phyloP scores from a whole-genome alignment of 306 rosid species.

The Sicyos edulis region DNA sequence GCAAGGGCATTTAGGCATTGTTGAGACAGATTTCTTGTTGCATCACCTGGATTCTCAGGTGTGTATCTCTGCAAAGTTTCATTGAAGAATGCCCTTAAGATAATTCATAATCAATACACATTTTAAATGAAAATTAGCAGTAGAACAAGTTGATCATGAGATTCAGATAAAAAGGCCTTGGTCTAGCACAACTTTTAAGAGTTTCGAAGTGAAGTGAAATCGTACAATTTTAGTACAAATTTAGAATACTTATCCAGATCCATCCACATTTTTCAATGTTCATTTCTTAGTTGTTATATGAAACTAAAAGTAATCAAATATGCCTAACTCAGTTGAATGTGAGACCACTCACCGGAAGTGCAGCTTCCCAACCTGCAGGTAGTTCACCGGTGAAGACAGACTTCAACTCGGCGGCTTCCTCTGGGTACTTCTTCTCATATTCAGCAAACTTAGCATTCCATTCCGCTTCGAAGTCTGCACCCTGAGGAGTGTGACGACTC shows the following conservation, averaged over 20 bases:
- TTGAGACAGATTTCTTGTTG: slow-evolving; percentile 88
- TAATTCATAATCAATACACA: neutral
- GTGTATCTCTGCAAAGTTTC: slow-evolving; percentile 68
- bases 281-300: neutral
- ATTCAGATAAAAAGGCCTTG: neutral
- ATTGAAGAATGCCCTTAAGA: slow-evolving; percentile 27
- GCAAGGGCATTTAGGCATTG: slow-evolving; percentile 87
- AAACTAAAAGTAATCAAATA: neutral
- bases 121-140: neutral
- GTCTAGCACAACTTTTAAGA: neutral
- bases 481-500: slow-evolving; percentile 78
- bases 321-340: neutral
- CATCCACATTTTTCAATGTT: neutral
- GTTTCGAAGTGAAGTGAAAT: neutral
- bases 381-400: slow-evolving; percentile 60
- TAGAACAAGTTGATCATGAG: neutral
- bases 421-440: slow-evolving; percentile 80
- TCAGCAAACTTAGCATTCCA: slow-evolving; percentile 90
- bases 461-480: slow-evolving; percentile 75
- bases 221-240: neutral
- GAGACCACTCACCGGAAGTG: slow-evolving; percentile 75
- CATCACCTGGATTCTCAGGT: slow-evolving; percentile 88
- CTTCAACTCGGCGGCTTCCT: slow-evolving; percentile 75
- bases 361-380: slow-evolving; percentile 94
- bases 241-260: neutral